Base-by-base conservation (phyloP, 768 basidiomycete species). In the Xerocomus spinulosus region DNA sequence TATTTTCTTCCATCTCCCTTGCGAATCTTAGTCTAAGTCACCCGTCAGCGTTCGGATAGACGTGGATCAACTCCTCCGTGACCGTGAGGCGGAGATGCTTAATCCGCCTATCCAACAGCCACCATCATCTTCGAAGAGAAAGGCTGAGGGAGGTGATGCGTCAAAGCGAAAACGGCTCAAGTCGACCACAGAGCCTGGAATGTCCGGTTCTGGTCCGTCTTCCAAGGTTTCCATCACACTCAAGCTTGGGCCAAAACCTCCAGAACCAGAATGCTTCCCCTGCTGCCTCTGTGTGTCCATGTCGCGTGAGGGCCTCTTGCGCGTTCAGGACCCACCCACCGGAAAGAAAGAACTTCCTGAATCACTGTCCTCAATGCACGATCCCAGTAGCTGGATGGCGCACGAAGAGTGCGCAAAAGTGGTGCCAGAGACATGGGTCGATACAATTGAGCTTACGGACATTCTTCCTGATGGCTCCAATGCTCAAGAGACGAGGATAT, bases 391-490 rank as follows among this genome's bases (percentile, higher is more conserved):
- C 6, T 89, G 86, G 85, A 75, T 77, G 75, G 91, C 89, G 1
- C 92, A 96, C 64, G 83, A 83, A 54, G 67, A 74, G 8, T 95
- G 92, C 60, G 92, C 87, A 5, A 78, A 73, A 33, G 78, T 90
- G 14, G 76, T 96, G 8, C 95, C 94, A 0, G 92, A 97, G 65
- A 92, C 93, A 0, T 95, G 92, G 85, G 80, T 95, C 20, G 92
- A 92, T 59, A 81, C 80, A 34, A 61, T 84, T 5, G 79, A 81
- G 33, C 67, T 61, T 1, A 63, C 55, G 4, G 61, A 56, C 10
- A 41, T 54, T 10, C 48, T 55, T 15, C 58, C 52, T 2, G 62
- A 71, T 56, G 75, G 75, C 0, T 60, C 55, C 7, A 52, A 49
- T 18, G 52, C 45, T 32, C 76, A 64, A 55, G 77, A 78, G 60